Base-by-base conservation (phyloP, 2,329 filamentous ascomycete species). In the Ophiostoma sp. region DNA sequence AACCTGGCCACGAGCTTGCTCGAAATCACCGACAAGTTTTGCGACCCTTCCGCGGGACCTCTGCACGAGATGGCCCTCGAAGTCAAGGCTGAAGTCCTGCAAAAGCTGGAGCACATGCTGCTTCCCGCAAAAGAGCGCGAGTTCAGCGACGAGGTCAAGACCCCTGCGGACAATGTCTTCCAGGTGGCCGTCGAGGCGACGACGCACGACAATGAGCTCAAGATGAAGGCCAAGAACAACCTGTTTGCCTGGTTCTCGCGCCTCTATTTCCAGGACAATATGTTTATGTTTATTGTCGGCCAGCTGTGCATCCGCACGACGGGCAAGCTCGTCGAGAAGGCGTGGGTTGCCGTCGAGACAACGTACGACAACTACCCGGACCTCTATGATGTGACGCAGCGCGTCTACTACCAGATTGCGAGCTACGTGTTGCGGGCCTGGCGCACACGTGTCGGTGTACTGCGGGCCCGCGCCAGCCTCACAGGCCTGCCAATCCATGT, bases 211-310 rank as follows among this genome's bases (percentile, higher is more conserved):
- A 78, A 85, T 11, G 80, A 80, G 9, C 80, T 85, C 15, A 87
- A 87, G 76, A 78, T 82, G 33, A 78, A 82, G 1, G 81, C 85
- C 76, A 79, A 81, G 22, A 80, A 83, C 31, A 82, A 81, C 0
- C 85, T 86, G 1, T 90, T 89, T 77, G 77, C 86, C 12, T 90
- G 88, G 88, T 89, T 86, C 76, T 82, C 85, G 78, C 84, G 84
- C 74, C 80, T 82, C 31, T 85, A 88, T 76, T 88, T 90, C 78
- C 87, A 89, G 76, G 79, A 86, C 66, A 88, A 88, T 72, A 80
- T 89, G 31, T 87, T 89, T 74, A 81, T 85, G 50, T 88, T 87
- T 77, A 83, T 89, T 78, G 84, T 85, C 0, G 86, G 86, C 4
- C 86, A 89, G 77, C 83, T 90, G 15, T 85, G 83, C 75, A 82